phyloP scores from a whole-genome alignment of 371 early-diverging fungal species.

The Mycotypha africana region DNA sequence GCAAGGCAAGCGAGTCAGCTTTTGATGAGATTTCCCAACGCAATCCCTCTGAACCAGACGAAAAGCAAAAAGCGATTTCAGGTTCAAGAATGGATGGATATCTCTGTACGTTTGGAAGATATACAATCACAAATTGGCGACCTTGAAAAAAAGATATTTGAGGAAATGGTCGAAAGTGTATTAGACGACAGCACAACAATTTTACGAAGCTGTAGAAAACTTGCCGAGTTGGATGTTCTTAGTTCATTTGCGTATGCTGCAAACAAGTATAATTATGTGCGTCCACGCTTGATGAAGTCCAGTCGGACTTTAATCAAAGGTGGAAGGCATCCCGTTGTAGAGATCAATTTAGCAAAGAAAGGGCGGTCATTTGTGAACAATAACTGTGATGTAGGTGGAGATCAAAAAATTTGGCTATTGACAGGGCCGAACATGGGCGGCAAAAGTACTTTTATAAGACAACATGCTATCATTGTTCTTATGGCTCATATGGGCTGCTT shows the following conservation, averaged over 20 bases:
- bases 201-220: slow-evolving; percentile 42
- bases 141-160: slow-evolving; percentile 45
- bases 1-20: slow-evolving; percentile 29
- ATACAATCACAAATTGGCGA: slow-evolving; percentile 42
- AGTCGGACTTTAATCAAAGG: slow-evolving; percentile 40
- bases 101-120: slow-evolving; percentile 44
- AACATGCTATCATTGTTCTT: slow-evolving; percentile 76
- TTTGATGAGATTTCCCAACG: slow-evolving; percentile 10
- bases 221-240: slow-evolving; percentile 71
- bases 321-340: slow-evolving; percentile 91
- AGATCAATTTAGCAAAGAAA: slow-evolving; percentile 54
- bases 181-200: slow-evolving; percentile 42
- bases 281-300: slow-evolving; percentile 54
- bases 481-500: slow-evolving; percentile 93
- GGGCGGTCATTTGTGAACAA: slow-evolving; percentile 71
- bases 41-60: slow-evolving; percentile 29
- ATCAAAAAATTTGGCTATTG: slow-evolving; percentile 61
- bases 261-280: slow-evolving; percentile 42
- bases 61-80: slow-evolving; percentile 47
- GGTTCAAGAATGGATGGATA: slow-evolving; percentile 40
- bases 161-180: slow-evolving; percentile 28
- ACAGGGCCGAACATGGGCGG: slow-evolving; percentile 97
- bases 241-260: slow-evolving; percentile 57
- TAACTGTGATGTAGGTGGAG: slow-evolving; percentile 54
- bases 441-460: slow-evolving; percentile 90